Base-by-base conservation (phyloP, 208 protist genomes). In the Trypanosoma rangeli region DNA sequence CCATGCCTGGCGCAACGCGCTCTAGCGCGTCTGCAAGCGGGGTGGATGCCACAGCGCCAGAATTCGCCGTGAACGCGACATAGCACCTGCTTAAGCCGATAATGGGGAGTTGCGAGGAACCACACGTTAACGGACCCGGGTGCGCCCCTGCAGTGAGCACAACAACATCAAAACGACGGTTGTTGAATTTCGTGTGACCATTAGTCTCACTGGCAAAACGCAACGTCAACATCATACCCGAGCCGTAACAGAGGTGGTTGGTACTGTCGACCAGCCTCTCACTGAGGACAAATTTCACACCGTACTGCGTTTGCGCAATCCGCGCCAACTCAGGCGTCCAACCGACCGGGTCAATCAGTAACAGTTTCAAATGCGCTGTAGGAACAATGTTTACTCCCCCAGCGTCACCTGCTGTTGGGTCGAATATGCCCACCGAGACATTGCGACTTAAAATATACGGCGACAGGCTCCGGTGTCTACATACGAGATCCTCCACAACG, bases 241-340 rank as follows among this genome's bases (percentile, higher is more conserved):
- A 68, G 26, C 90, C 70, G 70, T 92, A 90, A 56, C 84, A 82
- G 5, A 93, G 70, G 66, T 86, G 85, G 22, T 78, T 87, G 60
- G 77, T 68, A 18, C 64, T 70, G 65, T 79, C 76, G 37, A 90
- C 74, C 28, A 92, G 64, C 15, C 75, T 75, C 65, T 89, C 79
- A 4, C 77, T 68, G 22, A 92, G 64, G n/a, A 64, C 70, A 46
- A 95, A 94, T 44, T 80, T 24, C 7, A 94, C 86, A 52, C 67
- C 74, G 55, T 83, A 86, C 56, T 85, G 69, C n/a, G 74, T 55
- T 31, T 53, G 33, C 58, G 77, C 85, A 22, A 94, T 74, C 24
- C 68, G 61, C 20, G 86, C 90, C 57, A 95, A 73, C 22, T 76
- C 78, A 15, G 68, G 76, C 26, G 87, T 94, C 90, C 90, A 95